Conservation (phyloP, 768 basidiomycete genomes). For the Amanita pallidorosea region DNA sequence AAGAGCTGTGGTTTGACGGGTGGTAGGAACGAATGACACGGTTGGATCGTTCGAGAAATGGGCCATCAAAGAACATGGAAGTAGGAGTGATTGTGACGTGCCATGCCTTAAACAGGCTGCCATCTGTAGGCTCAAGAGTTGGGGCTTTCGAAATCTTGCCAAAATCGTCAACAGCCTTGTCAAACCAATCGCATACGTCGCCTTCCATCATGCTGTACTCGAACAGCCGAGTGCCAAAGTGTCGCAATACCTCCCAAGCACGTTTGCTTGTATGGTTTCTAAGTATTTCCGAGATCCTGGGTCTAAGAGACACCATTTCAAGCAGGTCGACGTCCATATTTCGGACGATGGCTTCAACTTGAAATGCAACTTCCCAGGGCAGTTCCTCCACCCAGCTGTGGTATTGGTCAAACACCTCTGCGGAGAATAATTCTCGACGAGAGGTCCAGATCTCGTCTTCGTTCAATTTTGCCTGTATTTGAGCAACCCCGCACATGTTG, state of each 20-base stretch:
- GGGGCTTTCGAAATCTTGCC: slow-evolving; percentile 12
- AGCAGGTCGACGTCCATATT: slow-evolving; percentile 32
- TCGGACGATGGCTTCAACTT: slow-evolving; percentile 36
- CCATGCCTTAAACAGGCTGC: slow-evolving; percentile 28
- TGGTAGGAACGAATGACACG: slow-evolving; percentile 46
- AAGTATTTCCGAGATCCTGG: slow-evolving; percentile 19
- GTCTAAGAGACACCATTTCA: slow-evolving; percentile 37
- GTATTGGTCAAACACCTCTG: slow-evolving; percentile 18
- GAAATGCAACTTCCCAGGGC: slow-evolving; percentile 47
- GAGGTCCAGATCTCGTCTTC: slow-evolving; percentile 28
- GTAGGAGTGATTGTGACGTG: slow-evolving; percentile 48
- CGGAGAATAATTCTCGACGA: slow-evolving; percentile 33
- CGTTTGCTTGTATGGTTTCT: slow-evolving; percentile 20
- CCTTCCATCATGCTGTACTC: slow-evolving; percentile 17
- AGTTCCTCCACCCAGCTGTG: slow-evolving; percentile 22
- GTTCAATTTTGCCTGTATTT: slow-evolving; percentile 21
- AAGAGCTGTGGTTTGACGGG: slow-evolving; percentile 33
- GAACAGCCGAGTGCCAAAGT: slow-evolving; percentile 10
- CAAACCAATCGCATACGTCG: slow-evolving; percentile 22
- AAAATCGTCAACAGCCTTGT: slow-evolving; percentile 15
- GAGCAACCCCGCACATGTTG: slow-evolving; percentile 24
- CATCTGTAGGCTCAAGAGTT: slow-evolving; percentile 20
- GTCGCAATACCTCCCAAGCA: slow-evolving; percentile 26
- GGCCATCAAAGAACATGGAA: slow-evolving; percentile 38
- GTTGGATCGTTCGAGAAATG: slow-evolving; percentile 50